Percentiles rank a stretch among this genome's conserved stretches.
These are phyloP conservation scores for Claviceps sp. DNA, from an alignment of 2,329 filamentous ascomycete genomes.

Conservation along the genomic window DNA sequence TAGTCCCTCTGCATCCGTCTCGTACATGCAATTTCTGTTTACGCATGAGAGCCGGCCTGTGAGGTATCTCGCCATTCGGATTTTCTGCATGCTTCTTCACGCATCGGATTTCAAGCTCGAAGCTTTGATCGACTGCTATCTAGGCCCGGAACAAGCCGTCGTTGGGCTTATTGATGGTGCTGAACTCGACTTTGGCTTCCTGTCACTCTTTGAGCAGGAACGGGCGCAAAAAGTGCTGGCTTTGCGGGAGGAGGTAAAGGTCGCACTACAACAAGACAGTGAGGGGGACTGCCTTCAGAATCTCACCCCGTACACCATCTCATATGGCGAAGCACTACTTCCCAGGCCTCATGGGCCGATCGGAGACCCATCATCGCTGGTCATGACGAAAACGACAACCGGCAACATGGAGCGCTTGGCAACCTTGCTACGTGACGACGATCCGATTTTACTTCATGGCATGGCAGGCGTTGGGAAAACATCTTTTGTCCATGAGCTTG, in stretches of 20 bases:
- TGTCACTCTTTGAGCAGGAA: conserved; percentile 44
- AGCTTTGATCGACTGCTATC: conserved; percentile 51
- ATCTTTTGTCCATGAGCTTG: conserved; percentile 68
- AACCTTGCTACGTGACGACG: conserved; percentile 47
- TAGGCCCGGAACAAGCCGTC: conserved; percentile 47
- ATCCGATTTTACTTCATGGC: conserved; percentile 71
- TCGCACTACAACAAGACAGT: conserved; percentile 6
- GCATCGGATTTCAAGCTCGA: conserved; percentile 71
- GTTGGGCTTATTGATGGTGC: conserved; percentile 62
- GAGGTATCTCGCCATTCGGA: conserved; percentile 68
- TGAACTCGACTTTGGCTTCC: conserved; percentile 65
- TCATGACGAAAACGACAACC: conserved; percentile 60
- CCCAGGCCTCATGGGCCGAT: conserved; percentile 44
- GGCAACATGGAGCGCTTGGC: conserved; percentile 61
- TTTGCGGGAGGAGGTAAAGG: conserved; percentile 26
- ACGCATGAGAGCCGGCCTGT: conserved; percentile 44
- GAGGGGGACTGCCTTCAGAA: conserved; percentile 18
- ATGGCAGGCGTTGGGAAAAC: conserved; percentile 86
- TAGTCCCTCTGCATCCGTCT: conserved; percentile 47
- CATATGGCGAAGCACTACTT: conserved; percentile 54
- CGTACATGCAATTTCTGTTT: conserved; percentile 57
- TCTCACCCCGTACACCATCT: conserved; percentile 47
- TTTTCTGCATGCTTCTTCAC: conserved; percentile 66
- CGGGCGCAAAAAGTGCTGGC: conserved; percentile 33
- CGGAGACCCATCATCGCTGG: conserved; percentile 35